Conservation (phyloP, 2,329 filamentous ascomycete species). For the Exophiala aquamarina region DNA sequence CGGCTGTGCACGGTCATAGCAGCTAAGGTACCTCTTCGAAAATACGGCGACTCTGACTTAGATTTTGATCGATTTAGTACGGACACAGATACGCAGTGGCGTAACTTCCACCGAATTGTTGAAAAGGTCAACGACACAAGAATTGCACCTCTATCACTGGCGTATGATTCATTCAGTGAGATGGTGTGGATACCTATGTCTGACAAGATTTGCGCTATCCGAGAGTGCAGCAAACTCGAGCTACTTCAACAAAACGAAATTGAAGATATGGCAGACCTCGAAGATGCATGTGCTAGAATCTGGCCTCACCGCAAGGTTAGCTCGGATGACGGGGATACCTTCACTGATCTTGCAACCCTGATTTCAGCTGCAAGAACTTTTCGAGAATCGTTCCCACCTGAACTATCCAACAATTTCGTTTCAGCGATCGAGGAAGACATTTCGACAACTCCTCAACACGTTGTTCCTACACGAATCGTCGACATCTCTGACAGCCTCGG, state of each 20-base stretch:
- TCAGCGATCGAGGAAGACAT: conserved; percentile 70
- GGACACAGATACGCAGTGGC: conserved; percentile 81
- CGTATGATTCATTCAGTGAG: conserved; percentile 68
- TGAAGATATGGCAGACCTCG: conserved; percentile 36
- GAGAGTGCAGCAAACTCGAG: conserved; percentile 78
- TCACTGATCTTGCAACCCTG: conserved; percentile 59
- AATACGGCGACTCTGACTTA: conserved; percentile 72
- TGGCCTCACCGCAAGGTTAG: conserved; percentile 46
- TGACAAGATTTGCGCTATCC: conserved; percentile 75
- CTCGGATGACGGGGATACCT: conserved; percentile 50
- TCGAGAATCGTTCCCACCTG: conserved; percentile 67
- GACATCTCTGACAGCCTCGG: conserved; percentile 75
- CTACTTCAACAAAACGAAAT: conserved; percentile 68
- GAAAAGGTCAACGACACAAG: conserved; percentile 83
- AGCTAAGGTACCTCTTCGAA: conserved; percentile 58
- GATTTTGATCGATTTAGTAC: conserved; percentile 74
- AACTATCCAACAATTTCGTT: conserved; percentile 66
- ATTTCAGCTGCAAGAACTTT: conserved; percentile 71
- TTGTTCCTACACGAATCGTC: conserved; percentile 72
- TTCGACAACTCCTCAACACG: conserved; percentile 69
- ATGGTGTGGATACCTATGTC: conserved; percentile 83
- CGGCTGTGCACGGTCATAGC: conserved; percentile 22
- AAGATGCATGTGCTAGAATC: conserved; percentile 31
- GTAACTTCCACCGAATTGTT: conserved; percentile 81
- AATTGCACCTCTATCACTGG: conserved; percentile 76